Conservation (phyloP, 306 rosid species). For the Quercus parvula region DNA sequence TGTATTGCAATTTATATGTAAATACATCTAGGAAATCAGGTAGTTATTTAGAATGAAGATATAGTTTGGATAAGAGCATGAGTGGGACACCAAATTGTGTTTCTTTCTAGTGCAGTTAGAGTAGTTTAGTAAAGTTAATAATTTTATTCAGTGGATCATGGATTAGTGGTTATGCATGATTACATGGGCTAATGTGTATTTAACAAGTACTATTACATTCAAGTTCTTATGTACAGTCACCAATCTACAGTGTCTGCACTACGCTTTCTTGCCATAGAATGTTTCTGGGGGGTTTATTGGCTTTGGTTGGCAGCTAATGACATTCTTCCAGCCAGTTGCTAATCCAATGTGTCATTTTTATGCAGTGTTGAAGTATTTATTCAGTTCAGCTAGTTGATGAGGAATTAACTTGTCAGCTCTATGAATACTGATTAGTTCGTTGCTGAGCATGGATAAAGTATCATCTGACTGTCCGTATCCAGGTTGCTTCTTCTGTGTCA, state of each 20-base stretch:
- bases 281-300: too few relatives aligned
- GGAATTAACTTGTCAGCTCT: slow-evolving; percentile 24
- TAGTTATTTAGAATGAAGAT: neutral
- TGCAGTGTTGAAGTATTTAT: slow-evolving; percentile 37
- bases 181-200: neutral
- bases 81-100: neutral
- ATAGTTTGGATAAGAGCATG: neutral
- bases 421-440: slow-evolving; percentile 18
- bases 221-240: too few relatives aligned
- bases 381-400: slow-evolving; percentile 37
- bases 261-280: too few relatives aligned
- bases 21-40: neutral
- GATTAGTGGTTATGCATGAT: neutral
- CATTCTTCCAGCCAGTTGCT: too few relatives aligned
- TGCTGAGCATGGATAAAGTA: slow-evolving; percentile 66
- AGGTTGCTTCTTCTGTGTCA: slow-evolving; percentile 97
- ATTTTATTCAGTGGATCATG: neutral
- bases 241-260: too few relatives aligned
- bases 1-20: neutral
- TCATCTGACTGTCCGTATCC: slow-evolving; percentile 97
- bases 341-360: slow-evolving; percentile 7
- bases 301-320: too few relatives aligned
- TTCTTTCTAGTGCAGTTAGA: neutral
- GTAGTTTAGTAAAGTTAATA: neutral
- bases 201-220: too few relatives aligned